Evolutionary conservation across 2,329 filamentous ascomycete species (phyloP).

Genomic region (Clarireedia paspali): DNA sequence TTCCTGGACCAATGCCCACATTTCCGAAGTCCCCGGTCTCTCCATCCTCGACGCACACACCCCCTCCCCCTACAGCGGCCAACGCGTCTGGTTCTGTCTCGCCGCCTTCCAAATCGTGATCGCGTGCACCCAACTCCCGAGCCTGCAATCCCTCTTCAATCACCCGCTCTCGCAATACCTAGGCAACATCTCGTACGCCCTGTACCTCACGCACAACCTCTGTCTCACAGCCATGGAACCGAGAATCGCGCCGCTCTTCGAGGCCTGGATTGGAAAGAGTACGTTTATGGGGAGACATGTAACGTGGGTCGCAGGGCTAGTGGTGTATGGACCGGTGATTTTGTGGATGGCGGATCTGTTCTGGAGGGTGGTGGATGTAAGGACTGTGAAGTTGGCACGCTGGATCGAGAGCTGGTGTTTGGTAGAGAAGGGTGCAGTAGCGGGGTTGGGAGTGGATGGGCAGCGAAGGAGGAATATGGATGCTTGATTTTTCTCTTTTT

Average conservation of each 20-base stretch:
- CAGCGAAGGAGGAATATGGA: too few species aligned
- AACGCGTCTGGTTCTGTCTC: constrained; percentile 25
- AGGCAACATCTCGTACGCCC: constrained; percentile 47
- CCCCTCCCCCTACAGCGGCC: constrained; percentile 22
- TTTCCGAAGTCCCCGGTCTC: constrained; percentile 19
- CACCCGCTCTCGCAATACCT: constrained; percentile 45
- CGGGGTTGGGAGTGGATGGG: too few species aligned
- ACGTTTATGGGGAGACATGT: constrained; percentile 20
- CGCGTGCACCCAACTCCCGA: constrained; percentile 29
- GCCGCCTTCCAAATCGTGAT: constrained; percentile 26
- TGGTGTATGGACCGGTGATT: constrained; percentile 38
- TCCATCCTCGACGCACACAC: constrained; percentile 20
- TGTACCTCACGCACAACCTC: constrained; percentile 51
- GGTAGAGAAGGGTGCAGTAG: constrained; percentile 10
- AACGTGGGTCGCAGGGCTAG: constrained; percentile 32
- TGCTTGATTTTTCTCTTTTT: too few species aligned
- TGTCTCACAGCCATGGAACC: constrained; percentile 32
- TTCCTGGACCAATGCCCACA: constrained; percentile 25
- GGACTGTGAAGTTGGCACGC: constrained; percentile 41
- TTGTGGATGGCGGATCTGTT: constrained; percentile 50
- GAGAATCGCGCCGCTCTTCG: constrained; percentile 18
- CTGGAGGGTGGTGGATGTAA: constrained; percentile 47
- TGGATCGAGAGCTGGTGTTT: constrained; percentile 35
- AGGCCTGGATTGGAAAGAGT: constrained; percentile 14
- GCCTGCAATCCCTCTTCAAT: constrained; percentile 38